Percentiles rank a stretch among this genome's conserved stretches.
Evolutionary conservation across 2,329 filamentous ascomycete genomes (phyloP).

Genomic region (Plenodomus biglobosus): DNA sequence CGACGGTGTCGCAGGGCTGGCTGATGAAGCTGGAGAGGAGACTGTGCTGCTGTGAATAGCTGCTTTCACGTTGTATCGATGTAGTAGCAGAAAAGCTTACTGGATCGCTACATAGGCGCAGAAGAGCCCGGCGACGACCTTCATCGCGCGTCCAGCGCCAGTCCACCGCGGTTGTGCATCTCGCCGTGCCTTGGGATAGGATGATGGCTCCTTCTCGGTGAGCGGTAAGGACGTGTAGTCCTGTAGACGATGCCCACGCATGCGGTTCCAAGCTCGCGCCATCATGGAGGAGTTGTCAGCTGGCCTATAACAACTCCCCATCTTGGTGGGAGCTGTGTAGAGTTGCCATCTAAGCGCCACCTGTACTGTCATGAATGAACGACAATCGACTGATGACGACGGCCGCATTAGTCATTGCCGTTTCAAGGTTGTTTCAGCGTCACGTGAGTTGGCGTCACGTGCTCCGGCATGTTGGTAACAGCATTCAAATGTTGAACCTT

Average conservation of each 20-base stretch:
- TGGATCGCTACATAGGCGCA: slow-evolving; percentile 27
- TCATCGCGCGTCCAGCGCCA: slow-evolving; percentile 17
- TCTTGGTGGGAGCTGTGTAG: background rate
- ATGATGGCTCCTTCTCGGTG: slow-evolving; percentile 29
- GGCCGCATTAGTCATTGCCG: too few species aligned
- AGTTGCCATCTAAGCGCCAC: too few species aligned
- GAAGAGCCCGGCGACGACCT: slow-evolving; percentile 19
- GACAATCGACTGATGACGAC: too few species aligned
- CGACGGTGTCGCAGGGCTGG: slow-evolving; percentile 55
- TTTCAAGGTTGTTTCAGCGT: too few species aligned
- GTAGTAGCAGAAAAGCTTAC: slow-evolving; percentile 12
- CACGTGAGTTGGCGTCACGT: too few species aligned
- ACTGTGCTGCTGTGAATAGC: slow-evolving; percentile 9
- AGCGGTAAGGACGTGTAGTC: slow-evolving; percentile 35
- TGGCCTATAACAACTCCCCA: too few species aligned
- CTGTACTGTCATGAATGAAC: too few species aligned
- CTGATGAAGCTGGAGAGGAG: slow-evolving; percentile 14
- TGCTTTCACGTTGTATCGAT: background rate
- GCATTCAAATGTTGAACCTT: too few species aligned
- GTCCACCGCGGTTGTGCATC: slow-evolving; percentile 11
- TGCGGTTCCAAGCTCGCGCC: slow-evolving; percentile 33
- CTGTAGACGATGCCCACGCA: slow-evolving; percentile 26
- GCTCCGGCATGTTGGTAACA: too few species aligned
- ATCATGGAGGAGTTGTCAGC: too few species aligned
- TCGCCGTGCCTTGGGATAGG: slow-evolving; percentile 21